These are phyloP conservation scores for Talaromyces pinophilus DNA, from an alignment of 2,329 filamentous ascomycete genomes.

Conservation along the genomic window DNA sequence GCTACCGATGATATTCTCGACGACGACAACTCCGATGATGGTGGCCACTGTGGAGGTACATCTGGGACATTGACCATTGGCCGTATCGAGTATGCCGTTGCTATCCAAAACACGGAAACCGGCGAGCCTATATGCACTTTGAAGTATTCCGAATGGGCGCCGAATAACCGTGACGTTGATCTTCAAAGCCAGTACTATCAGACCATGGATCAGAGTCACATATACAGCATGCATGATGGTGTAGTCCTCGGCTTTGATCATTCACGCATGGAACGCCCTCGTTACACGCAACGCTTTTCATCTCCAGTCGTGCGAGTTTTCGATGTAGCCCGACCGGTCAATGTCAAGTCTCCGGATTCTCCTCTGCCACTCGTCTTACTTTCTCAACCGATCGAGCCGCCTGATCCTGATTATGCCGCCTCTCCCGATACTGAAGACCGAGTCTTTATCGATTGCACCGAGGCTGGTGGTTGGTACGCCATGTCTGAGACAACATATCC, in stretches of 20 bases:
- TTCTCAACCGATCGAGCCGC: slow-evolving; percentile 75
- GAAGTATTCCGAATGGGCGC: slow-evolving; percentile 90
- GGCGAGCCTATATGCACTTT: slow-evolving; percentile 81
- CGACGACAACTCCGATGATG: slow-evolving; percentile 44
- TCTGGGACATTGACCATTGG: slow-evolving; percentile 80
- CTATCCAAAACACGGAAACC: slow-evolving; percentile 73
- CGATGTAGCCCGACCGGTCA: slow-evolving; percentile 75
- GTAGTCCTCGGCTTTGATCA: slow-evolving; percentile 78
- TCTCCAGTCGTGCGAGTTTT: slow-evolving; percentile 85
- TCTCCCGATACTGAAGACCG: slow-evolving; percentile 51
- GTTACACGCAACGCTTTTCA: slow-evolving; percentile 69
- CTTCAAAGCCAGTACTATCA: slow-evolving; percentile 77
- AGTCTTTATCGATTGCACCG: slow-evolving; percentile 85
- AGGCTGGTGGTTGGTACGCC: slow-evolving; percentile 88
- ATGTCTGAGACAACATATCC: slow-evolving; percentile 86
- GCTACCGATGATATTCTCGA: slow-evolving; percentile 60
- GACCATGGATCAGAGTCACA: slow-evolving; percentile 84
- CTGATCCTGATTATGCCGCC: slow-evolving; percentile 44
- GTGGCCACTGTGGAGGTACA: slow-evolving; percentile 64
- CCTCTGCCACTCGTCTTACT: slow-evolving; percentile 75
- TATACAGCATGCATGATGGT: slow-evolving; percentile 84
- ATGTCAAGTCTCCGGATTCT: slow-evolving; percentile 62
- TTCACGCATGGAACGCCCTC: slow-evolving; percentile 54
- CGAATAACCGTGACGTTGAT: slow-evolving; percentile 87
- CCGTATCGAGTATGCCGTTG: slow-evolving; percentile 85